Base-by-base conservation (phyloP, 2,329 filamentous ascomycete species). In the Dothiorella sarmentorum region DNA sequence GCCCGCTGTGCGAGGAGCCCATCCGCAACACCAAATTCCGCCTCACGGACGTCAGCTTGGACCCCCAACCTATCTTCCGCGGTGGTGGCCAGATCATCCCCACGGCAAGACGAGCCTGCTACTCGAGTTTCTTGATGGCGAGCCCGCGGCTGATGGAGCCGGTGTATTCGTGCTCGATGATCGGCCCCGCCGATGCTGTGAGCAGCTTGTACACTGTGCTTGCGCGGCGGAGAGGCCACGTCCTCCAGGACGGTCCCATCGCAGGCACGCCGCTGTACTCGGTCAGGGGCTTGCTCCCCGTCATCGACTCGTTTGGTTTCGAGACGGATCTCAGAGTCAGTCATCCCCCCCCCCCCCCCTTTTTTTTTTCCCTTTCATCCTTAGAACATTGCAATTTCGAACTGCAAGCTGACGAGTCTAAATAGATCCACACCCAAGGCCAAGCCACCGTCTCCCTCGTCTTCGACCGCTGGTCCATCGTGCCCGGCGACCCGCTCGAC, bases 11-110 rank as follows among this genome's bases (percentile, higher is more conserved):
- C 73, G 94, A 99, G 87, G 94, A 99, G 78, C 94, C 94, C 31
- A 97, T 99, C 69, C 92, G 94, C 66, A 99, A 99, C 75, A 91
- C 91, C 66, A 97, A 96, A 71, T 99, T 99, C 82, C 91, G 92
- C 71, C 85, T 99, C 68, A 97, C 92, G 62, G 93, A 97, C 70
- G 85, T 96, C 56, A 81, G 88, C 40, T 82, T 99, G 18, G 93
- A 92, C 10, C 82, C 86, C 53, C 91, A 97, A 75, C 89, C 93
- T 53, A 97, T 99, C 69, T 96, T 91, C 80, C 86, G 94, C 53
- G 94, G 94, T 59, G 93, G 93, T 65, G 94, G 94, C 43, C 94
- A 99, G 74, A 95, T 99, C 70, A 99, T 99, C 71, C 94, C 94
- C 44, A 97, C 94, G 1, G 87, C 92, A 60, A 87, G 94, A 56